A percentile compares a stretch with the other conserved stretches of the same genome.
Evolutionary conservation across 2,329 filamentous ascomycete genomes (phyloP).

Genomic region (Colletotrichum paranaense): DNA sequence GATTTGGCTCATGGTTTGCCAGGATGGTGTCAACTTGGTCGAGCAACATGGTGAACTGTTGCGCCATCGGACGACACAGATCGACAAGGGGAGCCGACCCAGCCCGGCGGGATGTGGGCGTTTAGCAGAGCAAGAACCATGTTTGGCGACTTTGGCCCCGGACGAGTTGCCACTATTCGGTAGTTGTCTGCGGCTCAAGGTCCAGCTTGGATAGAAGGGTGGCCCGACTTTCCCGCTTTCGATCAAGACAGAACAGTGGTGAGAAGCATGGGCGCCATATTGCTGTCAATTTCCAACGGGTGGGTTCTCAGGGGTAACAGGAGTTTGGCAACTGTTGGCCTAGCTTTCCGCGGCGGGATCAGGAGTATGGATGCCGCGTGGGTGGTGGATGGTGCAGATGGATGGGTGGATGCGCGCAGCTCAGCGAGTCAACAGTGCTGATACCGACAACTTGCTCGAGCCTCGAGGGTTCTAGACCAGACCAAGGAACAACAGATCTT

Average conservation of each 20-base stretch:
- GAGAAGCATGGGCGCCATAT: conserved; percentile 16
- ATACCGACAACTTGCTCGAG: not conserved
- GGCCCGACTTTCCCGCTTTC: not conserved
- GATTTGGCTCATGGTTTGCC: conserved; percentile 1
- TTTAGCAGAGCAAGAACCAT: conserved; percentile 3
- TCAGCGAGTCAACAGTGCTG: not conserved
- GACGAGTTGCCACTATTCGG: conserved; percentile 17
- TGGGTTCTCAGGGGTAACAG: conserved; percentile 10
- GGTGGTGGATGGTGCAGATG: conserved; percentile 3
- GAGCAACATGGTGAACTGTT: conserved; percentile 5
- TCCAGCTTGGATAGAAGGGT: not conserved
- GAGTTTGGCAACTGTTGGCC: not conserved
- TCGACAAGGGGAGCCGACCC: conserved; percentile 7
- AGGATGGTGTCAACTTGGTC: conserved; percentile 21
- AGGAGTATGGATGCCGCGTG: conserved; percentile 7
- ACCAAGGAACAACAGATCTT: conserved; percentile 7
- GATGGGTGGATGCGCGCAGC: not conserved
- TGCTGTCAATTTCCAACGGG: conserved; percentile 25
- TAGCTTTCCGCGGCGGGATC: conserved; percentile 9
- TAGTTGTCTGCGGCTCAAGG: conserved; percentile 22
- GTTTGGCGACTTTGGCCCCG: not conserved
- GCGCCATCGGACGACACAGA: conserved; percentile 24
- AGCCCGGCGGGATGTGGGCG: conserved; percentile 22
- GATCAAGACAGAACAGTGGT: conserved; percentile 17
- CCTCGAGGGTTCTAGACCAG: conserved; percentile 13